These are phyloP conservation scores for Rhizopogon sp. DNA, from an alignment of 768 basidiomycete genomes.

Conservation along the genomic window DNA sequence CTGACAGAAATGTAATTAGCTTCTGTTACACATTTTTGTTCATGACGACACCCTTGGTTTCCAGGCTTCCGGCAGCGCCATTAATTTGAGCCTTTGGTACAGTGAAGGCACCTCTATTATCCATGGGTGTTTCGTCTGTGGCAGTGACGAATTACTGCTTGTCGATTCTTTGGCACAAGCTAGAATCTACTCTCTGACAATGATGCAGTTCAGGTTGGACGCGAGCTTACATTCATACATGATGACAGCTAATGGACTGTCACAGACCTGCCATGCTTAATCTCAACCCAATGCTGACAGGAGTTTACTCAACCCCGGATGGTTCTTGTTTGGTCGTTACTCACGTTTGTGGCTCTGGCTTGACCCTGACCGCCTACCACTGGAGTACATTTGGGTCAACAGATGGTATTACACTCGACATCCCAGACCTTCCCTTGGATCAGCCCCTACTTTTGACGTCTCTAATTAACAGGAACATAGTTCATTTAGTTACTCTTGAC, in stretches of 20 bases:
- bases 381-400: conserved; percentile 53
- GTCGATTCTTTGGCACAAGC: conserved; percentile 40
- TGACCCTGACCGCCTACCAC: conserved; percentile 39
- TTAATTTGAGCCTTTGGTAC: conserved; percentile 43
- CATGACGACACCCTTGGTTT: conserved; percentile 44
- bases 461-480: conserved; percentile 33
- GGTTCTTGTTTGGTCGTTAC: conserved; percentile 46
- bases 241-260: background rate
- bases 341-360: conserved; percentile 14
- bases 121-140: conserved; percentile 39
- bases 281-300: conserved; percentile 28
- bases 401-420: conserved; percentile 34
- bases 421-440: conserved; percentile 17
- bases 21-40: conserved; percentile 39
- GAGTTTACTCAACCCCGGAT: conserved; percentile 48
- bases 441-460: conserved; percentile 36
- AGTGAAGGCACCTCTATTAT: conserved; percentile 19
- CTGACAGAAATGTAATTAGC: conserved; percentile 14
- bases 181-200: conserved; percentile 50
- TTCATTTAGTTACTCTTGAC: conserved; percentile 41
- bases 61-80: conserved; percentile 34
- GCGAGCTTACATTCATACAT: background rate
- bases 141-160: conserved; percentile 48
- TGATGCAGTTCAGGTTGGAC: conserved; percentile 48
- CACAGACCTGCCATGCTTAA: conserved; percentile 41